Evolutionary conservation across 768 basidiomycete genomes (phyloP).

Genomic region (Termitomyces sp.): DNA sequence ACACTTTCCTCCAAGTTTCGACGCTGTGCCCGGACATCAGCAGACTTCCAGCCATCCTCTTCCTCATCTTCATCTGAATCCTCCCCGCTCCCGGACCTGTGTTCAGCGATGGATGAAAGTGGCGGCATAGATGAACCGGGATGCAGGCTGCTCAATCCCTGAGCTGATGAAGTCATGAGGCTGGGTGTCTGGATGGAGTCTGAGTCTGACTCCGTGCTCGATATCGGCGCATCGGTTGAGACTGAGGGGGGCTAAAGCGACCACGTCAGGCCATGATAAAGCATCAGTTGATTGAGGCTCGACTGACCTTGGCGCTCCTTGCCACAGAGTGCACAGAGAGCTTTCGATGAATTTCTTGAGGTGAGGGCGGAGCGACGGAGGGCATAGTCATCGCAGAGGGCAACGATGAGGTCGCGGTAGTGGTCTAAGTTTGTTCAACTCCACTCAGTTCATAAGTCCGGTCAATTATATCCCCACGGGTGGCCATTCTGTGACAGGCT

Average conservation of each 20-base stretch:
- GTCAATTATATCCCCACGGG: conserved; percentile 5
- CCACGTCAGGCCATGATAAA: conserved; percentile 8
- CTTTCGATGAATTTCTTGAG: conserved; percentile 83
- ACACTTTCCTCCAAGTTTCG: conserved; percentile 58
- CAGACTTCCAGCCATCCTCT: conserved; percentile 59
- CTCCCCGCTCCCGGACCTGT: conserved; percentile 63
- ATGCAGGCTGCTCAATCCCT: conserved; percentile 18
- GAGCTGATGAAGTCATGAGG: conserved; percentile 32
- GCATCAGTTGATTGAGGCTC: conserved; percentile 4
- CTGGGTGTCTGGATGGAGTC: conserved; percentile 65
- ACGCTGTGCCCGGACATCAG: conserved; percentile 34
- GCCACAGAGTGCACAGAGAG: conserved; percentile 69
- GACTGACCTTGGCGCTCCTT: conserved; percentile 42
- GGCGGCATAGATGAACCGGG: conserved; percentile 40
- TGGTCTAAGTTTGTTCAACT: conserved; percentile 2
- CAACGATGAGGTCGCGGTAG: conserved; percentile 22
- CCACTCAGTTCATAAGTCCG: neutral
- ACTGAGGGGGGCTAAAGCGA: conserved; percentile 15
- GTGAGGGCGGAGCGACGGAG: conserved; percentile 62
- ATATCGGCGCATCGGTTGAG: conserved; percentile 30
- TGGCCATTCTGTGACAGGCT: neutral
- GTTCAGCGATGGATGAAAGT: conserved; percentile 74
- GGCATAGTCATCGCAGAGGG: conserved; percentile 15
- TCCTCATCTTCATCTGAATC: conserved; percentile 77
- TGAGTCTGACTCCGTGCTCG: conserved; percentile 84